A percentile compares a stretch with the other conserved stretches of the same genome.
Evolutionary conservation across 169 alveolate species (phyloP).

Genomic region (Plasmodium relictum): DNA sequence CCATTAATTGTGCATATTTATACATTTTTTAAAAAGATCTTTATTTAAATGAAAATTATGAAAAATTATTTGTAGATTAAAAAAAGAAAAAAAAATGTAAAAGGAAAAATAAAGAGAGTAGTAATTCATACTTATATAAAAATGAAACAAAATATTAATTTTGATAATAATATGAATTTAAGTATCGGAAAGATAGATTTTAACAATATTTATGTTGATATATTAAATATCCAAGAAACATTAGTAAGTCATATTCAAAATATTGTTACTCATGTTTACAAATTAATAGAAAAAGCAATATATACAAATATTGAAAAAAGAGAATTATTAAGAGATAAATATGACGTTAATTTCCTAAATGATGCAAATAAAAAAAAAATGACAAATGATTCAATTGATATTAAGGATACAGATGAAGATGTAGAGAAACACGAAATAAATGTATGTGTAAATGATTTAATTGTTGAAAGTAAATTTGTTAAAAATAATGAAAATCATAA

Average conservation of each 20-base stretch:
- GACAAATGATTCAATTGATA: background rate
- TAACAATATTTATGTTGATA: constrained; percentile 45
- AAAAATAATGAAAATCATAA: no score
- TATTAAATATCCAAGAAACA: constrained; percentile 53
- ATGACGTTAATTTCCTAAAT: background rate
- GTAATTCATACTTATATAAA: constrained; percentile 6
- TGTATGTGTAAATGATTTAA: background rate
- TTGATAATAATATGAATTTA: constrained; percentile 22
- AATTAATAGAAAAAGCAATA: constrained; percentile 21
- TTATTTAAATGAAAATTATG: background rate
- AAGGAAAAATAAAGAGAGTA: constrained; percentile 5
- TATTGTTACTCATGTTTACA: constrained; percentile 30
- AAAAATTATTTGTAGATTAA: background rate
- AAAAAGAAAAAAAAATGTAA: constrained; percentile 14
- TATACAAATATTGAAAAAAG: constrained; percentile 3
- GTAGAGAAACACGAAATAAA: background rate
- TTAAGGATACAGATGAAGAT: background rate
- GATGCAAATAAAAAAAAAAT: background rate
- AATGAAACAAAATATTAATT: constrained; percentile 19
- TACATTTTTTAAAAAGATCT: background rate
- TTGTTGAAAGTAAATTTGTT: no score
- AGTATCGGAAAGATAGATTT: constrained; percentile 33
- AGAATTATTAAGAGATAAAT: background rate
- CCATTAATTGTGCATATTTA: background rate
- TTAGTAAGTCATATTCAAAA: constrained; percentile 59